Conservation (phyloP, 148 eudicot species). For the Silene conica region DNA sequence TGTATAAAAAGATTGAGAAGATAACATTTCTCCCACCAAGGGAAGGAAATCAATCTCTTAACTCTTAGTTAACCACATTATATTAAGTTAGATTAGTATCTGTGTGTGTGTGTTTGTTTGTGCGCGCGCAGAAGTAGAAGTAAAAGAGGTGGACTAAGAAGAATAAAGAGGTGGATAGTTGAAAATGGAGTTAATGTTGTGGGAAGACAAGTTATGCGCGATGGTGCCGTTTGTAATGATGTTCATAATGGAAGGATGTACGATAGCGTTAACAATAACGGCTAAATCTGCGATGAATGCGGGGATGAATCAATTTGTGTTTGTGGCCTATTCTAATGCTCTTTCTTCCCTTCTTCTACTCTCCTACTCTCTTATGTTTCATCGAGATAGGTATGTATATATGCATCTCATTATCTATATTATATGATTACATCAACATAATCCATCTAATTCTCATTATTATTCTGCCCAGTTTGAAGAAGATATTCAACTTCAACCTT, state of each 20-base stretch:
- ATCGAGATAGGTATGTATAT: conserved; percentile 36
- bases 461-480: conserved; percentile 29
- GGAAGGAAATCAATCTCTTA: neutral
- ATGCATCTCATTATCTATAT: too few relatives aligned
- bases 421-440: neutral
- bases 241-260: conserved; percentile 58
- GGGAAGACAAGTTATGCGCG: conserved; percentile 22
- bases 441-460: neutral
- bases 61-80: neutral
- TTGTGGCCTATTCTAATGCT: conserved; percentile 73
- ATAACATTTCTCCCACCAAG: conserved; percentile 10
- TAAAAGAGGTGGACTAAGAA: neutral
- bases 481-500: conserved; percentile 38
- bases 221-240: conserved; percentile 41
- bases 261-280: conserved; percentile 61
- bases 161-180: neutral
- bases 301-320: conserved; percentile 75
- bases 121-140: neutral
- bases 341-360: conserved; percentile 57
- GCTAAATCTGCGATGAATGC: conserved; percentile 49
- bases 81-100: neutral
- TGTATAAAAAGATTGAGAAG: conserved; percentile 16
- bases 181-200: conserved; percentile 15
- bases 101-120: conserved; percentile 7
- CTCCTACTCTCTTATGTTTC: conserved; percentile 38